Base-by-base conservation (phyloP, 495 filamentous ascomycete genomes). In the Cercophora newfieldiana region DNA sequence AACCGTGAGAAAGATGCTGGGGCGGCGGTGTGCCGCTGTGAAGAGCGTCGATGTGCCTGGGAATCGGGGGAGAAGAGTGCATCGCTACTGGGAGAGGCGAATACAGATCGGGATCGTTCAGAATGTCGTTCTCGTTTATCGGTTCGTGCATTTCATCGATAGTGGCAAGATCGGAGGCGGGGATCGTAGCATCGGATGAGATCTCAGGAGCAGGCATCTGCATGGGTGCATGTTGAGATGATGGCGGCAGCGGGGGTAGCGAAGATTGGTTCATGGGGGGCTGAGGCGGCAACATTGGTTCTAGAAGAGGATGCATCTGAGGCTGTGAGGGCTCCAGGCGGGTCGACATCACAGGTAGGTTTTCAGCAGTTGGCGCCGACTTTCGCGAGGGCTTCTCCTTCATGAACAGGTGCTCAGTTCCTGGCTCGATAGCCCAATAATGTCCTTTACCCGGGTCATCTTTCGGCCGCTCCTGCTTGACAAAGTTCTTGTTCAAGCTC, bases 381-480 rank as follows among this genome's bases (percentile, higher is more conserved):
- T 85, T 89, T 68, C 80, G 79, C 33, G 78, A 82, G 19, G 83
- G 84, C 78, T 94, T 97, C 69, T 94, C 91, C 74, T 93, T 94
- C 75, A 96, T 82, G 73, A 96, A 97, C 63, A 93, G 88, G 22
- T 87, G 80, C 75, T 99, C 95, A 77, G 89, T 89, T 0, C 95
- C 95, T n/a, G 86, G 83, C 71, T 92, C 86, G 70, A 99, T 96
- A 18, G 87, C 86, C 95, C 95, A 99, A 77, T 99, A 98, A 77
- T 97, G 93, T n/a, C 95, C 95, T 78, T 98, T 98, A 61, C 95
- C 95, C 0, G 94, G 93, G 73, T 99, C 95, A 78, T 97, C 94
- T 79, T 98, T 98, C 24, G 95, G 95, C 60, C 94, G 85, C 76
- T 97, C 93, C 74, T 96, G 90, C 77, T 97, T 98, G 68, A 94